Base-by-base conservation (phyloP, 768 basidiomycete genomes). In the Sistotremastrum suecicum region DNA sequence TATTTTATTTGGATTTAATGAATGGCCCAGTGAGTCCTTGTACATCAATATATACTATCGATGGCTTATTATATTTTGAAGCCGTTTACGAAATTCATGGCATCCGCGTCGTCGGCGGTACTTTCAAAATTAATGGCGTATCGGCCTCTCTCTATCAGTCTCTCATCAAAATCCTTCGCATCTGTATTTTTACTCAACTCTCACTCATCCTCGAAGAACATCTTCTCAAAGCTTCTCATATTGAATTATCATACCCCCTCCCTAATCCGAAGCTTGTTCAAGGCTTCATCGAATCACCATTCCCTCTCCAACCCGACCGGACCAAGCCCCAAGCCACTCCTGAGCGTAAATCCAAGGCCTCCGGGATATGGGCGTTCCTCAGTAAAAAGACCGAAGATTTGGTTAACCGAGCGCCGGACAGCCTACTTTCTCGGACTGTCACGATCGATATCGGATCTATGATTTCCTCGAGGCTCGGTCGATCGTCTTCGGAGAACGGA, bases 131-230 rank as follows among this genome's bases (percentile, higher is more conserved):
- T 48, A 65, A 63, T 49, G 76, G 72, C 7, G 52, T 71, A 9
- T 58, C 57, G 8, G 70, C 72, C 1, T 54, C 60, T 1, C 33
- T 54, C 3, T 70, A 75, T 44, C 66, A 78, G 3, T 48, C 66
- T 1, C 64, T 84, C 0, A 57, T 60, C 41, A 67, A 64, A 39
- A 60, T 73, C 11, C 71, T 84, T 10, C 69, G 72, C 10, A 51
- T 81, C 7, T 54, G 70, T 0, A 60, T 75, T 10, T 80, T 75
- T 54, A 55, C 67, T 6, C 72, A 77, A 52, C 65, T 79, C 1
- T 75, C 77, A 1, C 65, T 79, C 34, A 49, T 77, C 3, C 70
- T 82, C 10, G 80, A 82, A 53, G 77, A 80, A 54, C 67, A 71
- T 35, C 57, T 80, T 4, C 65, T 81, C 31, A 45, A 60, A 3